phyloP scores from a whole-genome alignment of 2,329 filamentous ascomycete genomes.

The Trichoderma citrinoviride region DNA sequence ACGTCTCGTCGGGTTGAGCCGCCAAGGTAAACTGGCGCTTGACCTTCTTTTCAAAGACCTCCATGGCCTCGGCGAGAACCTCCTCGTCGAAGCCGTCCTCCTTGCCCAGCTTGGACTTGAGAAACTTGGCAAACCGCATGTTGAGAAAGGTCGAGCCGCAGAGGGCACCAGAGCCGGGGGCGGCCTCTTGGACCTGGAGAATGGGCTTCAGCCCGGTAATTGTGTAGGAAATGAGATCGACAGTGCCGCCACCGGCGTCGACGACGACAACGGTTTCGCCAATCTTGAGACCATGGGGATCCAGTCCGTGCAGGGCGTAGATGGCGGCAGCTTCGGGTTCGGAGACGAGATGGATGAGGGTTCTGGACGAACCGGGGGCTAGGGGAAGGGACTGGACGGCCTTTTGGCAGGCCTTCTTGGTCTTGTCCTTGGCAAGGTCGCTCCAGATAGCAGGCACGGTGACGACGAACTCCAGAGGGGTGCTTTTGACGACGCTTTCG shows the following conservation, averaged over 20 bases:
- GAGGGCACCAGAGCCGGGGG: constrained; percentile 44
- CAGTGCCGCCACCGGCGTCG: constrained; percentile 52
- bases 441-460: constrained; percentile 58
- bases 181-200: constrained; percentile 45
- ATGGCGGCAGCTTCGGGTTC: constrained; percentile 52
- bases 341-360: constrained; percentile 43
- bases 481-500: constrained; percentile 40
- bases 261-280: constrained; percentile 50
- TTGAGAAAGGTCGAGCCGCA: constrained; percentile 49
- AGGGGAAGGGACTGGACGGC: constrained; percentile 34
- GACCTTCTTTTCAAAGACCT: constrained; percentile 41
- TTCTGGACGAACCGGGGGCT: constrained; percentile 19
- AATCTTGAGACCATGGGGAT: constrained; percentile 39
- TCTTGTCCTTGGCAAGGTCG: constrained; percentile 50
- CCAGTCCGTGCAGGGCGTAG: constrained; percentile 43
- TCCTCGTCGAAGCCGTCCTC: constrained; percentile 42
- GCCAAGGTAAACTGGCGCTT: constrained; percentile 15
- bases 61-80: constrained; percentile 40
- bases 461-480: constrained; percentile 48
- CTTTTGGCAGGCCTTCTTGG: constrained; percentile 42
- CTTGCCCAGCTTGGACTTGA: constrained; percentile 40
- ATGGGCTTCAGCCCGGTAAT: constrained; percentile 43
- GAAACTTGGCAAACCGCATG: constrained; percentile 42
- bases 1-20: constrained; percentile 28
- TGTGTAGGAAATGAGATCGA: constrained; percentile 51